These are phyloP conservation scores for Aquilaria sinensis DNA, from an alignment of 345 rosid species.

Conservation along the genomic window DNA sequence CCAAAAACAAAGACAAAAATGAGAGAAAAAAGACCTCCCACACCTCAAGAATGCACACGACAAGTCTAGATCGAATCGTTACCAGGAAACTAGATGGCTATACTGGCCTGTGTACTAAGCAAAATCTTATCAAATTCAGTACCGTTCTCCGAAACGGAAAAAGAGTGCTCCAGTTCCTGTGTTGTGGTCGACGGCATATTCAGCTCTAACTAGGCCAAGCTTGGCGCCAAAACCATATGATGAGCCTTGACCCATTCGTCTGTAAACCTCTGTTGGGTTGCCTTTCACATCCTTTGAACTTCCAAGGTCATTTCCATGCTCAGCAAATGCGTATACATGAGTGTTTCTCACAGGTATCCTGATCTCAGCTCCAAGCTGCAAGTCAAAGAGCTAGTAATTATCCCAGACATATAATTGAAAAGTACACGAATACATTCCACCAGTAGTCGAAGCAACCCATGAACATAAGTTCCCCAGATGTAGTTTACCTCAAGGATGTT, in stretches of 20 bases:
- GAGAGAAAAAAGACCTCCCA: neutral
- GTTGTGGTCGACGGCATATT: slow-evolving; percentile 95
- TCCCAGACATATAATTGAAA: neutral
- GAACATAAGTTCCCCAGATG: neutral
- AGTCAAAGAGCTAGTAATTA: neutral
- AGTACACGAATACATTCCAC: neutral
- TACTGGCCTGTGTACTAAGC: slow-evolving; percentile 3
- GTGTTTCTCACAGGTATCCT: slow-evolving; percentile 85
- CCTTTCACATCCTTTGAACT: slow-evolving; percentile 95
- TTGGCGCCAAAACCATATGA: slow-evolving; percentile 86
- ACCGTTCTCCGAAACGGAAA: slow-evolving; percentile 94
- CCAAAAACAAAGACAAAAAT: neutral
- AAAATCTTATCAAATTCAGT: slow-evolving; percentile 28
- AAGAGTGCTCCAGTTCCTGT: slow-evolving; percentile 84
- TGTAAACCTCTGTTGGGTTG: slow-evolving; percentile 90
- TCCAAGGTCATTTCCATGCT: slow-evolving; percentile 96
- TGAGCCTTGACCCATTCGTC: slow-evolving; percentile 91
- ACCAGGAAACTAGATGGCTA: slow-evolving; percentile 8
- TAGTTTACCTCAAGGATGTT: slow-evolving; percentile 77
- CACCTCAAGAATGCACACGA: neutral
- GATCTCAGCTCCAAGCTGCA: slow-evolving; percentile 93
- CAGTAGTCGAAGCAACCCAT: neutral
- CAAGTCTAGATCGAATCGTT: slow-evolving; percentile 1
- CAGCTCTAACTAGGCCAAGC: slow-evolving; percentile 88
- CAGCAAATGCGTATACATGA: slow-evolving; percentile 78